A percentile compares a stretch with the other conserved stretches of the same genome.
Evolutionary conservation across 2,329 filamentous ascomycete species (phyloP).

Genomic region (Thelonectria olida): DNA sequence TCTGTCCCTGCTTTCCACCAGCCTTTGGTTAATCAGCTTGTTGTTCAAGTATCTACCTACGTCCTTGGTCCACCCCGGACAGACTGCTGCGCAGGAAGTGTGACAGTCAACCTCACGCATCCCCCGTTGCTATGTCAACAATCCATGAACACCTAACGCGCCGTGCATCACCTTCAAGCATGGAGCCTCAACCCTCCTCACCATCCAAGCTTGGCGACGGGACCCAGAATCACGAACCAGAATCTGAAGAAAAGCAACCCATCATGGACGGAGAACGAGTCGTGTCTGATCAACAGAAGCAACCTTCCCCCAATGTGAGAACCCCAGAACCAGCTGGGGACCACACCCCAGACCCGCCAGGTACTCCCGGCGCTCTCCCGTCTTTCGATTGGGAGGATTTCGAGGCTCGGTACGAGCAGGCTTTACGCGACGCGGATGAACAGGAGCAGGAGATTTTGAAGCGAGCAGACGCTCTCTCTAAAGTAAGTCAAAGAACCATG

Average conservation of each 20-base stretch:
- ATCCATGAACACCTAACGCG: background rate
- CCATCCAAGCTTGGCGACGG: constrained; percentile 27
- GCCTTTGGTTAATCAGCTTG: too few species aligned
- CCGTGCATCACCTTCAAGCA: constrained; percentile 15
- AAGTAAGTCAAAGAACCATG: constrained; percentile 54
- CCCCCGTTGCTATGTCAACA: constrained; percentile 17
- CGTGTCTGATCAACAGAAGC: constrained; percentile 34
- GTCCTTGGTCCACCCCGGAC: too few species aligned
- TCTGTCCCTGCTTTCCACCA: too few species aligned
- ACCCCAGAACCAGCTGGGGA: constrained; percentile 52
- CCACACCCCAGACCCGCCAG: constrained; percentile 50
- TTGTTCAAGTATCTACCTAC: too few species aligned
- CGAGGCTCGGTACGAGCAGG: constrained; percentile 72
- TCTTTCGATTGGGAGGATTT: constrained; percentile 83
- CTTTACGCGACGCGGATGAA: constrained; percentile 69
- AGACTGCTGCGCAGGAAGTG: too few species aligned
- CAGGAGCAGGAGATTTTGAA: constrained; percentile 72
- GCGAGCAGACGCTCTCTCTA: constrained; percentile 74
- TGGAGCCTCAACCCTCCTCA: constrained; percentile 27
- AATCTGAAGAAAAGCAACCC: constrained; percentile 23
- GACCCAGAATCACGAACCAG: constrained; percentile 23
- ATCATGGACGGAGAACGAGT: constrained; percentile 26
- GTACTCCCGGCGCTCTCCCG: constrained; percentile 61
- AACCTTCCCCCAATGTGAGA: constrained; percentile 35
- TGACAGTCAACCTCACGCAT: background rate